A percentile compares a stretch with the other conserved stretches of the same genome.
These are phyloP conservation scores for Phytophthora pini DNA, from an alignment of 352 stramenopile genomes.

Conservation along the genomic window DNA sequence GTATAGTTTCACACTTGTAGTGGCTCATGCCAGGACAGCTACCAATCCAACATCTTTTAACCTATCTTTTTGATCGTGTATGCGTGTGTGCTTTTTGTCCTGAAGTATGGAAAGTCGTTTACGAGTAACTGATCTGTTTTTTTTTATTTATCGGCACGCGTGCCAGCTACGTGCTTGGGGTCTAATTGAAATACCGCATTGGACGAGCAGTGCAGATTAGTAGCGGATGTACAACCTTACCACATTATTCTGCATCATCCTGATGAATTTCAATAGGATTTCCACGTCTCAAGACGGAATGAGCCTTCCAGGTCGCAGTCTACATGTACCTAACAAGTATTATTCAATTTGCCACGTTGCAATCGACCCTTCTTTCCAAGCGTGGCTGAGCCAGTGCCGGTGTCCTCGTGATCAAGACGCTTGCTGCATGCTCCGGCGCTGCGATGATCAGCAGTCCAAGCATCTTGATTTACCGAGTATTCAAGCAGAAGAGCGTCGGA, in stretches of 20 bases:
- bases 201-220: neutral
- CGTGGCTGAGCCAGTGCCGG: neutral
- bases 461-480: neutral
- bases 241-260: neutral
- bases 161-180: neutral
- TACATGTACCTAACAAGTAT: too few species aligned
- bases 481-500: neutral
- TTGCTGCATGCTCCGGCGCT: neutral
- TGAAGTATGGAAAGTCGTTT: too few species aligned
- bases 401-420: slow-evolving; percentile 1
- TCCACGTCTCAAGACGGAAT: too few species aligned
- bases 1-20: too few species aligned
- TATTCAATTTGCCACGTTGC: too few species aligned
- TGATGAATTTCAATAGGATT: neutral
- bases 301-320: too few species aligned
- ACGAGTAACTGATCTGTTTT: neutral
- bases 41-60: too few species aligned
- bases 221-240: neutral
- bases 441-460: neutral
- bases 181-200: neutral
- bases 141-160: neutral
- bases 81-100: too few species aligned
- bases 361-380: neutral
- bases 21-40: too few species aligned
- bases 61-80: too few species aligned